phyloP scores from a whole-genome alignment of 1,284 basidiomycete species.

The Moesziomyces globuligerus region DNA sequence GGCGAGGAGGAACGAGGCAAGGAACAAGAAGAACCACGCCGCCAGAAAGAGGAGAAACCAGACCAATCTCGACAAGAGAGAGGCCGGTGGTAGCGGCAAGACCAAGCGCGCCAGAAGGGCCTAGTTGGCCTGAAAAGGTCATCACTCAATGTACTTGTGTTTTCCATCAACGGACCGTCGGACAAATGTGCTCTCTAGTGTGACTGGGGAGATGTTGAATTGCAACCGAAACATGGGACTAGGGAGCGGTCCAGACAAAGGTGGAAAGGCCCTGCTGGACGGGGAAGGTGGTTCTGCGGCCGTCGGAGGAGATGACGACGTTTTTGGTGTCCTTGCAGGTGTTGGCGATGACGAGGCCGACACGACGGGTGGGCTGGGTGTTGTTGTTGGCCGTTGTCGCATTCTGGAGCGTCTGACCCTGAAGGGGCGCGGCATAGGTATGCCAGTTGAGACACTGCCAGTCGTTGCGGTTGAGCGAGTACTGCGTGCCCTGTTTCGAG shows the following conservation, averaged over 20 bases:
- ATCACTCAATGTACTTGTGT: not conserved
- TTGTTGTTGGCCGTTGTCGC: slow-evolving; percentile 10
- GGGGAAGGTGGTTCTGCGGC: slow-evolving; percentile 25
- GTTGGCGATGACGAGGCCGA: slow-evolving; percentile 44
- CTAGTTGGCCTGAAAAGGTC: not conserved
- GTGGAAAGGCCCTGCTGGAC: slow-evolving; percentile 37
- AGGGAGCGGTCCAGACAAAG: slow-evolving; percentile 53
- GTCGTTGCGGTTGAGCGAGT: slow-evolving; percentile 11
- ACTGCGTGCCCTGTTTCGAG: slow-evolving; percentile 10
- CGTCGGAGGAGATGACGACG: slow-evolving; percentile 33
- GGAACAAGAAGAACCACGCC: slow-evolving; percentile 29
- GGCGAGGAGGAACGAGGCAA: slow-evolving; percentile 26
- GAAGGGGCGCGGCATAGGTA: slow-evolving; percentile 43
- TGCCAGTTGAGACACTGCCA: slow-evolving; percentile 35
- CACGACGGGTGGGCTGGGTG: slow-evolving; percentile 17
- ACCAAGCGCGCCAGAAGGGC: slow-evolving; percentile 28
- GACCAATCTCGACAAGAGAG: slow-evolving; percentile 26
- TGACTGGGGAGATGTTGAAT: no score
- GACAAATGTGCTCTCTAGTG: no score
- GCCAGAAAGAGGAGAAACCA: slow-evolving; percentile 39
- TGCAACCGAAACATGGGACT: not conserved
- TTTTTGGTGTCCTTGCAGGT: slow-evolving; percentile 32
- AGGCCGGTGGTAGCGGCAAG: slow-evolving; percentile 38
- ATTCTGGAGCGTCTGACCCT: slow-evolving; percentile 1
- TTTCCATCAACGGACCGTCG: no score